A percentile compares a stretch with the other conserved stretches of the same genome.
phyloP scores from a whole-genome alignment of 2,329 filamentous ascomycete genomes.

The Botrytis fabae region DNA sequence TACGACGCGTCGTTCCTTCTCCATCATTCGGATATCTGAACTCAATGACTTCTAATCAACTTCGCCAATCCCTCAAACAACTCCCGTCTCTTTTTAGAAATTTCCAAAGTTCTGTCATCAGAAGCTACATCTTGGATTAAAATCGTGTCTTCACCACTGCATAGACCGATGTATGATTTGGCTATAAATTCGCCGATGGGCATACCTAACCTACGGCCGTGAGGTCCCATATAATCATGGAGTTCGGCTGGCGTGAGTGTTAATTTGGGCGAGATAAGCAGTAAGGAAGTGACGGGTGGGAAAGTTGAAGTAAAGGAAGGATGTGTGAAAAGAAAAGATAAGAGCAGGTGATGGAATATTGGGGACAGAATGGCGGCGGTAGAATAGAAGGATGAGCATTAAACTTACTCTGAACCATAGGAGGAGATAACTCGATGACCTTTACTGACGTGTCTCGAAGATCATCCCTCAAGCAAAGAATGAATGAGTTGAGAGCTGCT shows the following conservation, averaged over 20 bases:
- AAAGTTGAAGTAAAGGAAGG: no score
- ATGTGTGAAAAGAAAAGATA: not conserved
- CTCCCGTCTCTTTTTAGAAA: not conserved
- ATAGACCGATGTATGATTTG: not conserved
- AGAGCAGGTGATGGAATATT: not conserved
- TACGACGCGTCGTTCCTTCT: not conserved
- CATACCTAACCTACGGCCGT: slow-evolving; percentile 51
- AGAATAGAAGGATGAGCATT: not conserved
- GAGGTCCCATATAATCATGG: slow-evolving; percentile 48
- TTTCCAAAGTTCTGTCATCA: not conserved
- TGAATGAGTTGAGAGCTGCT: slow-evolving; percentile 47
- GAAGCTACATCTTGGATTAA: not conserved
- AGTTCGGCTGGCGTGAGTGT: slow-evolving; percentile 41
- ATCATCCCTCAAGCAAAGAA: slow-evolving; percentile 46
- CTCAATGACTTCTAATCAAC: not conserved
- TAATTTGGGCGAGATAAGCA: slow-evolving; percentile 40
- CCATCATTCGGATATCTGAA: not conserved
- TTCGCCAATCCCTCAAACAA: not conserved
- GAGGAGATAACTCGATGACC: slow-evolving; percentile 47
- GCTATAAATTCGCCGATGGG: slow-evolving; percentile 40
- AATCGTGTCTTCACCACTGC: not conserved
- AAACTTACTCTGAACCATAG: slow-evolving; percentile 35
- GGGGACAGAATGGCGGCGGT: not conserved
- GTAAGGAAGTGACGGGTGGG: slow-evolving; percentile 47
- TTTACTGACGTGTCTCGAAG: slow-evolving; percentile 42